Percentiles rank a stretch among this genome's conserved stretches.
Evolutionary conservation across 192 early-diverging fungal genomes (phyloP).

Genomic region (Coemansia sp.): DNA sequence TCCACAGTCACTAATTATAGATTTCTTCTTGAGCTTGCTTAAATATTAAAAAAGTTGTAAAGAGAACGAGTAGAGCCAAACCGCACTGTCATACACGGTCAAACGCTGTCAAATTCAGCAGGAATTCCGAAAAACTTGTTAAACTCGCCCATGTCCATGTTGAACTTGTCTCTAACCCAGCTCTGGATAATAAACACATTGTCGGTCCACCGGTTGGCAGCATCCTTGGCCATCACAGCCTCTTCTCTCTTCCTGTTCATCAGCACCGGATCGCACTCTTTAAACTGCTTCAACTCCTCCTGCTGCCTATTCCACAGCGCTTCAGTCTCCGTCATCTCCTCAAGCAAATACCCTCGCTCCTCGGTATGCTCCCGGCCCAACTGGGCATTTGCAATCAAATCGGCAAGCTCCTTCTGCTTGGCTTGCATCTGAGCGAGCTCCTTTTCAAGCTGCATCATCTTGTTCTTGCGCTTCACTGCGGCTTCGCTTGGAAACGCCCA

Average conservation of each 20-base stretch:
- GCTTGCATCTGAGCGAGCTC: slow-evolving; percentile 54
- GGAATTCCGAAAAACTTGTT: slow-evolving; percentile 65
- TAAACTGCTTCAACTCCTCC: slow-evolving; percentile 64
- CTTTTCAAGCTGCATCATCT: slow-evolving; percentile 53
- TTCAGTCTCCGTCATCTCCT: slow-evolving; percentile 58
- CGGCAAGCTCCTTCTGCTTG: slow-evolving; percentile 50
- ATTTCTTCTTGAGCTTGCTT: not conserved
- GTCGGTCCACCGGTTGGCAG: slow-evolving; percentile 87
- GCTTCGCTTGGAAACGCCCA: slow-evolving; percentile 87
- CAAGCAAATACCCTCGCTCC: slow-evolving; percentile 57
- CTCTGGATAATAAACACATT: slow-evolving; percentile 83
- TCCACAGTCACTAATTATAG: slow-evolving; percentile 11
- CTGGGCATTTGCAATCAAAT: slow-evolving; percentile 52
- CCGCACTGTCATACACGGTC: not conserved
- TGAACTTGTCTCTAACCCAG: slow-evolving; percentile 70
- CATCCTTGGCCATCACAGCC: slow-evolving; percentile 61
- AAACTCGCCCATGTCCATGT: slow-evolving; percentile 64
- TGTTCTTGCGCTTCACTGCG: slow-evolving; percentile 52
- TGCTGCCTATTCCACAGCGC: slow-evolving; percentile 39
- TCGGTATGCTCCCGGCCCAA: slow-evolving; percentile 67
- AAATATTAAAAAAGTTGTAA: slow-evolving; percentile 14
- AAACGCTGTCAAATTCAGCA: slow-evolving; percentile 70
- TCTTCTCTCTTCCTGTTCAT: slow-evolving; percentile 66
- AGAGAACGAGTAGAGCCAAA: slow-evolving; percentile 1
- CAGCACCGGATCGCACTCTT: slow-evolving; percentile 75